A percentile compares a stretch with the other conserved stretches of the same genome.
Conservation (phyloP, 2,329 filamentous ascomycete genomes). For the Aspergillus aculeatus region DNA sequence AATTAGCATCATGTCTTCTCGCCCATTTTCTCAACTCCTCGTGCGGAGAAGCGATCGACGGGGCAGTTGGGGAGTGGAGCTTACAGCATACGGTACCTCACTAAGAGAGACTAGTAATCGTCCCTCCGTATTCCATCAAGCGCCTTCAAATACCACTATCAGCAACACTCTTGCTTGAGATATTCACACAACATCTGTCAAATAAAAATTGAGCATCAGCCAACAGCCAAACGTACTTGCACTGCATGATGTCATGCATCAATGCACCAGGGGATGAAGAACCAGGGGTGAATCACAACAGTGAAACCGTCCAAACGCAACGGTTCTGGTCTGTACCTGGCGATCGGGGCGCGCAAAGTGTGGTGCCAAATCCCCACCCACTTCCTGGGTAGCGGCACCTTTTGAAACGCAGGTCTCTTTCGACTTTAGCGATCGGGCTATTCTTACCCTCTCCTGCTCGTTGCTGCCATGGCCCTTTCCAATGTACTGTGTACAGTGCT, state of each 20-base stretch:
- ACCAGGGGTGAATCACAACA: neutral
- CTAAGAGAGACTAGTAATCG: neutral
- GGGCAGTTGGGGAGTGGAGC: conserved; percentile 5
- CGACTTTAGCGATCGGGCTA: neutral
- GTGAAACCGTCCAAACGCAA: neutral
- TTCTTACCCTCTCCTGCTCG: neutral
- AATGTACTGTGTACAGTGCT: neutral
- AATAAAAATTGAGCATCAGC: neutral
- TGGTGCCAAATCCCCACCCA: conserved; percentile 1
- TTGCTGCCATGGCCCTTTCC: neutral
- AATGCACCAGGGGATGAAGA: neutral
- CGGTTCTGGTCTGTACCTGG: conserved; percentile 1
- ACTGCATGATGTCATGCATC: neutral
- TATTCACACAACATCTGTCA: neutral
- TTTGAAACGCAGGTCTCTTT: conserved; percentile 2
- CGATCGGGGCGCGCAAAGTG: neutral
- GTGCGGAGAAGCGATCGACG: conserved; percentile 10
- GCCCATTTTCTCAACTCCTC: neutral
- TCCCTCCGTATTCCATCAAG: neutral
- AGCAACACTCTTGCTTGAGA: neutral
- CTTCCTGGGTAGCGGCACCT: neutral
- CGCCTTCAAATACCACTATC: neutral
- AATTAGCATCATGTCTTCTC: neutral
- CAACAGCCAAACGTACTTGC: neutral
- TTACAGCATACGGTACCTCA: conserved; percentile 6